Base-by-base conservation (phyloP, 495 filamentous ascomycete species). In the Tuber melanosporum region DNA sequence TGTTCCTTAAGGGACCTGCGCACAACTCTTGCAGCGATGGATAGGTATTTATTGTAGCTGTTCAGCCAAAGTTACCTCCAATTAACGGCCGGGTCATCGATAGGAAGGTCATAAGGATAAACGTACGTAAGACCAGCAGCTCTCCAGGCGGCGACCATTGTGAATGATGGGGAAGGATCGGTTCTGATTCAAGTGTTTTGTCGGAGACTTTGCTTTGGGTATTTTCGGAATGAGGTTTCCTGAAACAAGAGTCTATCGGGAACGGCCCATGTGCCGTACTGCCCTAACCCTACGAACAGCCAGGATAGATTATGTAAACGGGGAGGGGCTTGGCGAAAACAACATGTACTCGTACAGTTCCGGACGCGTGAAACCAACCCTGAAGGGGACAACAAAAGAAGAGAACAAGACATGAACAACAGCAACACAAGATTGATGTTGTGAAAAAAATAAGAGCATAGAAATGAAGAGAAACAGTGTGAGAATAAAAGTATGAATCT, bases 81-180 rank as follows among this genome's bases (percentile, higher is more conserved):
- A 62, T 81, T 75, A 75, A 73, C 73, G 74, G 44, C 69, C 62
- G 46, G 76, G 70, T 41, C 44, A 20, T 44, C 77, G 62, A 76
- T 46, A 49, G 69, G 73, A 74, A 41, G 70, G 39, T n/a, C n/a
- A 49, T 71, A 71, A 10, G 26, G 57, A 19, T 26, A 36, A 43
- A 70, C 92, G 86, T 91, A 98, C 96, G 92, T 97, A 83, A 98
- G 88, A 87, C 96, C 95, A 84, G 95, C 91, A 83, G 94, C 90
- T 92, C 98, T 98, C 96, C 96, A 99, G 84, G 94, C 93, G 87
- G 94, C 95, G 86, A 93, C 90, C 95, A 99, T 99, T 88, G 90
- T 94, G 91, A 90, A 73, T 73, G 57, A 47, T 44, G 75, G 44
- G 46, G 41, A 12, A 41, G 57, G 62, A 74, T 80, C 71, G 78